These are phyloP conservation scores for Thymus quinquecostatus DNA, from an alignment of 257 asterid genomes.

Conservation along the genomic window DNA sequence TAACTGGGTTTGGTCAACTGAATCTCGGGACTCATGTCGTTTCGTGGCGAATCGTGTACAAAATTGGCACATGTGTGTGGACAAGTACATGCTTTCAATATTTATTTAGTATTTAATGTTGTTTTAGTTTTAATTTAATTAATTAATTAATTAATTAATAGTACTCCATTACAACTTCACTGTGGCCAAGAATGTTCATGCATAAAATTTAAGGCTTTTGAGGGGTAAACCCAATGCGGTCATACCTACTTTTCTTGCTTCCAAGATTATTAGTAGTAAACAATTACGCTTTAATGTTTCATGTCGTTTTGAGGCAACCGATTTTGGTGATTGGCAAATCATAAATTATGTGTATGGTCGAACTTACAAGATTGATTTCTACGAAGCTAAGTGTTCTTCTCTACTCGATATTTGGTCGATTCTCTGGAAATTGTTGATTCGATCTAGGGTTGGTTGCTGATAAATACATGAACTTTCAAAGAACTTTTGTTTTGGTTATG, in stretches of 20 bases:
- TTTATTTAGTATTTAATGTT: constrained; percentile 5
- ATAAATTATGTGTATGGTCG: neutral
- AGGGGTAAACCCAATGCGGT: constrained; percentile 38
- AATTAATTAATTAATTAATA: neutral
- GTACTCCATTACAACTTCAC: constrained; percentile 28
- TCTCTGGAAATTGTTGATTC: too few species aligned
- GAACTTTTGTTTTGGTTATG: too few species aligned
- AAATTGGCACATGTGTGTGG: constrained; percentile 11
- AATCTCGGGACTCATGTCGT: constrained; percentile 36
- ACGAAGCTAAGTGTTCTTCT: neutral
- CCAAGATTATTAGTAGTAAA: constrained; percentile 33
- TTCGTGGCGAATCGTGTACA: constrained; percentile 23
- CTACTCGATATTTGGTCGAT: neutral
- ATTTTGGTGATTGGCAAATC: constrained; percentile 7
- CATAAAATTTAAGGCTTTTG: constrained; percentile 12
- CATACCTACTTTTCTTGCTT: constrained; percentile 44
- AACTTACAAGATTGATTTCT: neutral
- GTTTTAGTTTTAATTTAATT: neutral
- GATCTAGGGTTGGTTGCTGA: too few species aligned
- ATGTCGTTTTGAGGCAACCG: constrained; percentile 17
- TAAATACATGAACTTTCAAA: too few species aligned
- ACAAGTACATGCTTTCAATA: constrained; percentile 3
- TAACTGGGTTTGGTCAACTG: constrained; percentile 10
- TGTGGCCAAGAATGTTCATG: constrained; percentile 49
- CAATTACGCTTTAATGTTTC: constrained; percentile 6